Evolutionary conservation across 805 yeast genomes (phyloP), one percentile per base, ranked within the genome.

Genomic region (Saccharomycopsis guyanensis): DNA sequence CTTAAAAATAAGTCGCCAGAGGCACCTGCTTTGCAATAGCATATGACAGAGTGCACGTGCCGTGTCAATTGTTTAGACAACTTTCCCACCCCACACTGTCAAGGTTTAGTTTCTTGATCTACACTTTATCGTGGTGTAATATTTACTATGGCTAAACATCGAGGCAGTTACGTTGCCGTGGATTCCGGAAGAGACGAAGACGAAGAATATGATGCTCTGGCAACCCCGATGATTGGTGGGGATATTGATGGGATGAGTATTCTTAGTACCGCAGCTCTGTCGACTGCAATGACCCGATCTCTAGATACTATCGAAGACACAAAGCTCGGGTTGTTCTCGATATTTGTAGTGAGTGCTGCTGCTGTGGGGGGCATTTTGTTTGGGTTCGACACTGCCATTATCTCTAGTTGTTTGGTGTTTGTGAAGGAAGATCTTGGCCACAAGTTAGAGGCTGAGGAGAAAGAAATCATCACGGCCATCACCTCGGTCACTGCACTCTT

Each of bases 341-440:
- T 51, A 1, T 43, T 60, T 8, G 59, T 58, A 5, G 63, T 59
- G 3, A 43, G 42, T 20, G 52, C 59, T 46, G 66, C 78, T 23
- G 77, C 82, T 3, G 69, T 77, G 44, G 82, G 82, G 46, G 82
- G 83, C 3, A 67, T 74, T 43, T 70, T 78, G 43, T 78, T 78
- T 56, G 85, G 85, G 12, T 78, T 76, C 56, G 82, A 78, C 55
- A 78, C 83, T 10, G 83, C 82, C 41, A 74, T 80, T 37, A 75
- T 78, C 35, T 74, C 82, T 6, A 80, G 82, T 19, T 76, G 78
- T 40, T 66, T 78, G 25, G 61, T 75, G 40, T 68, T 71, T 64
- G 47, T 72, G 29, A 75, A 78, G 40, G 55, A 59, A 3, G 68
- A 62, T 62, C 57, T 67, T 25, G 60, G 58, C 32, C 52, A 50